Percentiles rank a stretch among this genome's conserved stretches.
Evolutionary conservation across 495 filamentous ascomycete species (phyloP).

Genomic region (Podospora didyma): DNA sequence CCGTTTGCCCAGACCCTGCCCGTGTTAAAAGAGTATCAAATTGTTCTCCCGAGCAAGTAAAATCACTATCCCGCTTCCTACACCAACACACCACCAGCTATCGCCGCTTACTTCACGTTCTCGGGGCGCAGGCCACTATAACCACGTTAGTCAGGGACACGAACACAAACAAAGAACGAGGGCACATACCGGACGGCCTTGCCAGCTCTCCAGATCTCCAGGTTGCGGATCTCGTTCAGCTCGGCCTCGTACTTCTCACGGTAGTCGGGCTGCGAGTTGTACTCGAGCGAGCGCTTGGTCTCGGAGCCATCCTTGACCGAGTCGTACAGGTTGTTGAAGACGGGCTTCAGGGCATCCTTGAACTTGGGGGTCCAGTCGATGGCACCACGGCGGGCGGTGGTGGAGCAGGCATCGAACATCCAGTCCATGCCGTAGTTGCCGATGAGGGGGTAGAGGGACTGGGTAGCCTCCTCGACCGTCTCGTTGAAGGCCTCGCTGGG

Average conservation of each 20-base stretch:
- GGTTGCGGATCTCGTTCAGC: conserved; percentile 89
- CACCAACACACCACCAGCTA: conserved; percentile 8
- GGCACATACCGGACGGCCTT: conserved; percentile 80
- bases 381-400: conserved; percentile 94
- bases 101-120: conserved; percentile 70
- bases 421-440: conserved; percentile 98
- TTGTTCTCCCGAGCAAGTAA: conserved; percentile 12
- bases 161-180: neutral
- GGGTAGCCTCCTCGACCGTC: conserved; percentile 98
- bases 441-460: conserved; percentile 95
- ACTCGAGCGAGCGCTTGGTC: conserved; percentile 90
- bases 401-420: conserved; percentile 99
- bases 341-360: conserved; percentile 95
- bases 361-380: conserved; percentile 96
- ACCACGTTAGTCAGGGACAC: conserved; percentile 16
- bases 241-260: conserved; percentile 93
- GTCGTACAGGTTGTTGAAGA: conserved; percentile 96
- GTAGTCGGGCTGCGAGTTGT: conserved; percentile 92
- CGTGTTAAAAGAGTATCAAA: conserved; percentile 13
- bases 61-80: conserved; percentile 9
- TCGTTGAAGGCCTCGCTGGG: conserved; percentile 99
- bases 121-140: conserved; percentile 79
- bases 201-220: conserved; percentile 98
- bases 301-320: conserved; percentile 82
- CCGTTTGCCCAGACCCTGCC: conserved; percentile 8